Percentiles rank a stretch among this genome's conserved stretches.
Conservation (phyloP, 2,329 filamentous ascomycete genomes). For the Fusarium sp. region DNA sequence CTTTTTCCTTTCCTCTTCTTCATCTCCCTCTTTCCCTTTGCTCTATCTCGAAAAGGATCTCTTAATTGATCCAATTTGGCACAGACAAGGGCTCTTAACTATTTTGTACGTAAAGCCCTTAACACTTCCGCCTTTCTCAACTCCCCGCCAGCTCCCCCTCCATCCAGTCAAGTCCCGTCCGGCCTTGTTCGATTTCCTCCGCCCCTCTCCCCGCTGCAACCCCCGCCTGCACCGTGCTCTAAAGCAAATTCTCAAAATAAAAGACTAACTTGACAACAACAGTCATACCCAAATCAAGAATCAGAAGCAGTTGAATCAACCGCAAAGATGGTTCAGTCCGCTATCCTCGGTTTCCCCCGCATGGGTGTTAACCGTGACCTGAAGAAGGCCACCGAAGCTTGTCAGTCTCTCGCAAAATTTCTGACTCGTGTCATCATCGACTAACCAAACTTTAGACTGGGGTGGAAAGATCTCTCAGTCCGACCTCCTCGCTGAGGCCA, state of each 20-base stretch:
- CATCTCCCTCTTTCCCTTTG: conserved; percentile 36
- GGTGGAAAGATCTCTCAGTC: conserved; percentile 91
- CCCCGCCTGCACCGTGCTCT: conserved; percentile 39
- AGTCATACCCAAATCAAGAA: conserved; percentile 22
- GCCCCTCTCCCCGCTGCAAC: conserved; percentile 40
- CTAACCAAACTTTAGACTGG: conserved; percentile 67
- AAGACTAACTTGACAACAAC: conserved; percentile 23
- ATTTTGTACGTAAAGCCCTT: conserved; percentile 32
- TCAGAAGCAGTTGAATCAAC: conserved; percentile 43
- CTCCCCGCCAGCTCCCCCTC: conserved; percentile 1
- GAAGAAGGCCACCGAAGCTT: conserved; percentile 99
- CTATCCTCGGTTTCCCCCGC: conserved; percentile 97
- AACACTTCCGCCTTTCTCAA: neutral
- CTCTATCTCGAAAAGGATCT: conserved; percentile 40
- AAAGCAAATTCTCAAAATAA: conserved; percentile 1
- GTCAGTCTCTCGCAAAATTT: conserved; percentile 58
- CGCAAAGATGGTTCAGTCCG: conserved; percentile 69
- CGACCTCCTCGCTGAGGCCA: conserved; percentile 92
- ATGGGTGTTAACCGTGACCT: conserved; percentile 99
- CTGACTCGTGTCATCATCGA: conserved; percentile 8
- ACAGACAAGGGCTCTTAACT: conserved; percentile 41
- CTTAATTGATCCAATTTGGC: conserved; percentile 41
- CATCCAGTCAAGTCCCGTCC: neutral
- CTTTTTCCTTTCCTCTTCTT: conserved; percentile 34
- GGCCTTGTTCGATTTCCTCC: conserved; percentile 15